These are phyloP conservation scores for Raffaelea ambrosiae DNA, from an alignment of 2,329 filamentous ascomycete genomes.

Conservation along the genomic window DNA sequence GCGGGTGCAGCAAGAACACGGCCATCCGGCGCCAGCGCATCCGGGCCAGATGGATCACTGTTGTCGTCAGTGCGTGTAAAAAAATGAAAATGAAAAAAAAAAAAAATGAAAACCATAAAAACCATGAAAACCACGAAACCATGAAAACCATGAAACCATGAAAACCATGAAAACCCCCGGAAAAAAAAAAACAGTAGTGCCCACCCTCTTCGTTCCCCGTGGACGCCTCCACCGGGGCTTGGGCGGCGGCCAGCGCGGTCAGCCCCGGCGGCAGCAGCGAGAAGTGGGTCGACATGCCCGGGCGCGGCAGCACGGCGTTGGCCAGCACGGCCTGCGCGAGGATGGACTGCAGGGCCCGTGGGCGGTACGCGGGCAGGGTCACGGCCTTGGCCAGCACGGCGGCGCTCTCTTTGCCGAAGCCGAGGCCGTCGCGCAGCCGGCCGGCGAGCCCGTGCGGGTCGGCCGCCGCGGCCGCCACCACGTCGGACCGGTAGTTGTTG, in stretches of 20 bases:
- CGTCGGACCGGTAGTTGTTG: conserved; percentile 28
- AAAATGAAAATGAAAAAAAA: not conserved
- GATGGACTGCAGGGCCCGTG: conserved; percentile 26
- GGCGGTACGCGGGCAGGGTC: conserved; percentile 19
- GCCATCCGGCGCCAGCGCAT: conserved; percentile 33
- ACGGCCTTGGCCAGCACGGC: not conserved
- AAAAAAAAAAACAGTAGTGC: not conserved
- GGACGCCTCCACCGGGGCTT: conserved; percentile 19
- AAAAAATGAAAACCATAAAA: not conserved
- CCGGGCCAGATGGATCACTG: conserved; percentile 23
- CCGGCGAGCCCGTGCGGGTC: not conserved
- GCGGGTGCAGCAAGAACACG: conserved; percentile 31
- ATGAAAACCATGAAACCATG: too few relatives aligned
- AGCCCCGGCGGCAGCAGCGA: conserved; percentile 29
- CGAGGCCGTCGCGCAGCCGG: not conserved
- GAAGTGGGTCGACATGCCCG: conserved; percentile 11
- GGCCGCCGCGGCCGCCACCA: conserved; percentile 11
- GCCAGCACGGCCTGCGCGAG: conserved; percentile 26
- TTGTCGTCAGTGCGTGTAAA: too few relatives aligned
- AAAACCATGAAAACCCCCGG: too few relatives aligned
- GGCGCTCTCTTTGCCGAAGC: not conserved
- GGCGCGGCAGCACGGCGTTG: conserved; percentile 20
- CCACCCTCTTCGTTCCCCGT: conserved; percentile 21
- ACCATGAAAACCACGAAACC: not conserved
- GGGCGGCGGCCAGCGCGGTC: conserved; percentile 19